Base-by-base conservation (phyloP, 495 filamentous ascomycete genomes). In the Xylaria castorea region DNA sequence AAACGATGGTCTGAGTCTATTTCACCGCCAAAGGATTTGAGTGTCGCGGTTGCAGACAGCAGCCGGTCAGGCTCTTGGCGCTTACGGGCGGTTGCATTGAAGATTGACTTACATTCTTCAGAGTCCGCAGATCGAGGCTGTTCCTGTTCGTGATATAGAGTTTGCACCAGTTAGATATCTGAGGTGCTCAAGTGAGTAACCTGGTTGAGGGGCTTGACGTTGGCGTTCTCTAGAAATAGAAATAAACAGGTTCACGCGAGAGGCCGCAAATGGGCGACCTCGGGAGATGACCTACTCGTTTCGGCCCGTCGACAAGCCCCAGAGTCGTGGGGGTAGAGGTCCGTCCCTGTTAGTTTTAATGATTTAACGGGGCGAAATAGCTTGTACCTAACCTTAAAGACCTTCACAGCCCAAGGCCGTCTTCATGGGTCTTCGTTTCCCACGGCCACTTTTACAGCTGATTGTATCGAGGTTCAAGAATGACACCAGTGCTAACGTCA, bases 21-120 rank as follows among this genome's bases (percentile, higher is more conserved):
- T 57, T 70, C 55, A 38, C 27, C 42, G 44, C 68, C 42, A 27
- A 25, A 61, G 55, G 40, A 27, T 50, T 34, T 12, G 66, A 25
- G 4, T n/a, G 51, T 34, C 27, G 44, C 14, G 67, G 51, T 70
- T 61, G 38, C 68, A 48, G 22, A 51, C 32, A 36, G 51, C 38
- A 55, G 38, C 32, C 67, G 40, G 27, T 36, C 67, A 32, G 50
- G 14, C 50, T 40, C 66, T 68, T 42, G 66, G 66, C 66, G 66
- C 66, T 68, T 68, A 68, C 8, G 22, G 30, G n/a, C n/a, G 6
- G 50, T 18, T 44, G 64, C 46, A 38, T 25, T 46, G 34, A 55
- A n/a, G 44, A 67, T 32, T 9, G n/a, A 53, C 64, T 67, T 67
- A 67, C 64, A n/a, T 34, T 42, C 42, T 32, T 5, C 38, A n/a